These are phyloP conservation scores for Cyclotella choctawhatcheeana DNA, from an alignment of 108 stramenopile genomes.

Conservation along the genomic window DNA sequence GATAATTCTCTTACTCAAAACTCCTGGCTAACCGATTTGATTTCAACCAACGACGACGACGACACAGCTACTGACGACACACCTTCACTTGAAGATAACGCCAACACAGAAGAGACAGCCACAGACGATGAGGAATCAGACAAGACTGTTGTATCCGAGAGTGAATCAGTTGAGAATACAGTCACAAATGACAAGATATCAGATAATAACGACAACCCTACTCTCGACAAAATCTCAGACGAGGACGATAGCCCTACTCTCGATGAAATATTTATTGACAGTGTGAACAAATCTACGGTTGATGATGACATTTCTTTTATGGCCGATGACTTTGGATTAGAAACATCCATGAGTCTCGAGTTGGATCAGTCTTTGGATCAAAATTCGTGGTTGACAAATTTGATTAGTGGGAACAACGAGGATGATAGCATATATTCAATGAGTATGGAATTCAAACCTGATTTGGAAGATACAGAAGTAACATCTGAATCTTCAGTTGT, in stretches of 20 bases:
- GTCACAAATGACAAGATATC: too few species aligned
- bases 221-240: too few species aligned
- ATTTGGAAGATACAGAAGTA: background rate
- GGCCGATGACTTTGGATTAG: too few species aligned
- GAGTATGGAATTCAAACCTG: background rate
- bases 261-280: too few species aligned
- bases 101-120: background rate
- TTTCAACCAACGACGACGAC: background rate
- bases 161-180: too few species aligned
- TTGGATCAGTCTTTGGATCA: background rate
- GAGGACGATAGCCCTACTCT: too few species aligned
- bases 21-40: conserved; percentile 1
- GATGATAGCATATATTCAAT: background rate
- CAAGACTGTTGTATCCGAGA: background rate
- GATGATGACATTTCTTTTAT: background rate
- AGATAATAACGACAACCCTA: too few species aligned
- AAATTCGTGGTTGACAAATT: conserved; percentile 6
- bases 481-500: background rate
- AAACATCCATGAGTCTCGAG: background rate
- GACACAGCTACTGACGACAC: too few species aligned
- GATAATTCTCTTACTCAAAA: conserved; percentile 18
- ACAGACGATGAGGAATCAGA: background rate
- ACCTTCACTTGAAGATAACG: background rate
- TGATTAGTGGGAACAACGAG: background rate
- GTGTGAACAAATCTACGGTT: background rate